Base-by-base conservation (phyloP, 106 monocot species). In the Narthecium ossifragum region DNA sequence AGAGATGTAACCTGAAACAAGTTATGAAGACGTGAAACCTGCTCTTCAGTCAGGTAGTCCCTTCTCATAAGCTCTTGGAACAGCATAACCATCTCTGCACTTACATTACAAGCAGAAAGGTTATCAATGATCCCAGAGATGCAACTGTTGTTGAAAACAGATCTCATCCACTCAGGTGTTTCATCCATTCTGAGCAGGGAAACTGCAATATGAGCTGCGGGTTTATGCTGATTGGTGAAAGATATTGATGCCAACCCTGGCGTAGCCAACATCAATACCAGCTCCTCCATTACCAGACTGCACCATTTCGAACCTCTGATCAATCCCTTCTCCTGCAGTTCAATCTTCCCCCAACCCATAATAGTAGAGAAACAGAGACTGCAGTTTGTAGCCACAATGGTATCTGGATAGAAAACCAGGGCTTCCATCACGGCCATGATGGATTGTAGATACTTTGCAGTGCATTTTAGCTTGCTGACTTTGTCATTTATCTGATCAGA, bases 271-370 rank as follows among this genome's bases (percentile, higher is more conserved):
- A 62, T 70, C 49, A 90, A 52, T 38, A 69, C 23, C 26, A 98
- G 62, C 56, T 98, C 96, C 74, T 90, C 96, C 69, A 79, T 52
- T 21, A 90, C 66, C 54, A 90, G 17, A 57, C 83, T 70, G 34
- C 51, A 77, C 96, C 96, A 98, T 69, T 84, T 90, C 6, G 65
- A 76, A 48, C 60, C 46, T 29, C 48, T 72, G 8, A 79, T 57
- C 31, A 37, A 29, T 31, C 15, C 61, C 69, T 68, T 84, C 37
- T 81, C 90, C 37, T 52, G 23, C 8, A 55, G 46, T 29, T 70
- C 65, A 26, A 59, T 34, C 20, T 73, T 81, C 63, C 73, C 81
- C 81, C 78, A 87, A 15, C 72, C 67, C 56, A 96, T 46, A 51
- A 96, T 73, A 26, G 66, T 68, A 25, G 83, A 79, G 52, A 83